Conservation (phyloP, 179 eudicot species). For the Silene coronaria region DNA sequence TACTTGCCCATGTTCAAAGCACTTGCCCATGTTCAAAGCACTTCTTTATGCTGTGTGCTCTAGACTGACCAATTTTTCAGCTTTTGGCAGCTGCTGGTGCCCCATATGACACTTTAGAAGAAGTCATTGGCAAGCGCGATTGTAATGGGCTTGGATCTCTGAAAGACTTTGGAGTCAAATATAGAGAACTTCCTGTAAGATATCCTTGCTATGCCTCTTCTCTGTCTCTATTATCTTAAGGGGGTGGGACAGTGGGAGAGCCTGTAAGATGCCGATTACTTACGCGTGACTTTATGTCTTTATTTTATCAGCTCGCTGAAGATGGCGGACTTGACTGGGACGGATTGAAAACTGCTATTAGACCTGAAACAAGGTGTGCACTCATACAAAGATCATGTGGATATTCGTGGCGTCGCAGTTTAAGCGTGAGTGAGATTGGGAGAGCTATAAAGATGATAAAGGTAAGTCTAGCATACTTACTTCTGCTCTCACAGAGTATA, state of each 20-base stretch:
- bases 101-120: slow-evolving; percentile 95
- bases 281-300: slow-evolving; percentile 6
- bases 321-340: slow-evolving; percentile 94
- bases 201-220: background rate
- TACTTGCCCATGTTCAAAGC: slow-evolving; percentile 2
- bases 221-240: background rate
- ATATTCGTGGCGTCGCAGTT: slow-evolving; percentile 91
- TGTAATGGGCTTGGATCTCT: slow-evolving; percentile 72
- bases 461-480: slow-evolving; percentile 30
- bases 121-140: slow-evolving; percentile 93
- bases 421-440: slow-evolving; percentile 84
- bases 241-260: background rate
- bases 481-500: background rate
- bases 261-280: slow-evolving; percentile 5
- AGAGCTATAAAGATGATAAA: slow-evolving; percentile 76
- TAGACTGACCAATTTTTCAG: slow-evolving; percentile 45
- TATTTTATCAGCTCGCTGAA: slow-evolving; percentile 63
- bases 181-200: slow-evolving; percentile 78
- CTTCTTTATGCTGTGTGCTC: slow-evolving; percentile 12
- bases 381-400: slow-evolving; percentile 98
- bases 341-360: slow-evolving; percentile 53
- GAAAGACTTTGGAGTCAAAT: slow-evolving; percentile 75
- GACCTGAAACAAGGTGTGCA: slow-evolving; percentile 80
- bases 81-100: slow-evolving; percentile 98
- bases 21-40: slow-evolving; percentile 7